A percentile compares a stretch with the other conserved stretches of the same genome.
Evolutionary conservation across 805 yeast genomes (phyloP).

Genomic region (Saturnispora gosingensis): DNA sequence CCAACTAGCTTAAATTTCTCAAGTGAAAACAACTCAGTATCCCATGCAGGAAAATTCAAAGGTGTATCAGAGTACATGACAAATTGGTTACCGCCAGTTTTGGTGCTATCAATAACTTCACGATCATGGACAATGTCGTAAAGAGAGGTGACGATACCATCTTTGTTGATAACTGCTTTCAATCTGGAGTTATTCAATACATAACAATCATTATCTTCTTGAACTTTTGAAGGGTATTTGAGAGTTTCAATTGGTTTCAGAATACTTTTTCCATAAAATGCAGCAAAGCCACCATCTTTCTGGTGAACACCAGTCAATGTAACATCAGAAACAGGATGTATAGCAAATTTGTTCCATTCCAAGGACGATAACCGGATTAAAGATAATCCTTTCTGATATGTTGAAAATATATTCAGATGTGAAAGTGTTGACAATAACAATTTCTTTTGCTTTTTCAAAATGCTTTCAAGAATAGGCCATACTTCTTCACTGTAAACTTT

Average conservation of each 20-base stretch:
- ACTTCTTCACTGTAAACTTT: slow-evolving; percentile 88
- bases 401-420: slow-evolving; percentile 9
- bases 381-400: slow-evolving; percentile 9
- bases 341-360: slow-evolving; percentile 52
- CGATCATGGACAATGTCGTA: slow-evolving; percentile 48
- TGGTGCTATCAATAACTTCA: slow-evolving; percentile 55
- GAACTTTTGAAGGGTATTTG: slow-evolving; percentile 42
- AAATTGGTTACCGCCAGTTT: slow-evolving; percentile 68
- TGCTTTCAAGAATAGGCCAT: slow-evolving; percentile 59
- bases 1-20: slow-evolving; percentile 53
- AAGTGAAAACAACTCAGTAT: slow-evolving; percentile 82
- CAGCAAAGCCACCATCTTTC: slow-evolving; percentile 11
- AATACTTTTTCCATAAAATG: slow-evolving; percentile 14
- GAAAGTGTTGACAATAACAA: slow-evolving; percentile 41
- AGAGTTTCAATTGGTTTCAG: slow-evolving; percentile 22
- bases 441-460: slow-evolving; percentile 41
- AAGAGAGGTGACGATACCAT: slow-evolving; percentile 53
- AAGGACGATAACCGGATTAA: slow-evolving; percentile 41
- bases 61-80: slow-evolving; percentile 87
- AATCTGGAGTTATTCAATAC: slow-evolving; percentile 54
- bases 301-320: slow-evolving; percentile 9
- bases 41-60: slow-evolving; percentile 92
- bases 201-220: slow-evolving; percentile 32
- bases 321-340: slow-evolving; percentile 27
- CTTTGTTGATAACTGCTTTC: slow-evolving; percentile 41